A percentile compares a stretch with the other conserved stretches of the same genome.
These are phyloP conservation scores for Litsea cubeba DNA, from an alignment of 164 flowering plant genomes.

Conservation along the genomic window DNA sequence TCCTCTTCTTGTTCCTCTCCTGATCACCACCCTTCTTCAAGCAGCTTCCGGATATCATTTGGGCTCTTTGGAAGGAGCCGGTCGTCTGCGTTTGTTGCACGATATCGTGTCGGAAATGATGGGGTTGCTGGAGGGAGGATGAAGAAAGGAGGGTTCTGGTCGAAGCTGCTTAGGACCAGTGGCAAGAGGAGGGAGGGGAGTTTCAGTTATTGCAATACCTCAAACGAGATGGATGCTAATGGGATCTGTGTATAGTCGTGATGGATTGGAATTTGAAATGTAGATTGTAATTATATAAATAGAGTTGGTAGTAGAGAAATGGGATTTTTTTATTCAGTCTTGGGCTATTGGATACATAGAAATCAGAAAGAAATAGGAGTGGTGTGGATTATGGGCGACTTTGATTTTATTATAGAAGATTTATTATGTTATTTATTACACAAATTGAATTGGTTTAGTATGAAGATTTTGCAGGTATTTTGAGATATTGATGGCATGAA, in stretches of 20 bases:
- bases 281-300: too few relatives aligned
- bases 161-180: conserved; percentile 27
- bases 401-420: too few relatives aligned
- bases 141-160: conserved; percentile 59
- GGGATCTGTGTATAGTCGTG: background rate
- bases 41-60: conserved; percentile 15
- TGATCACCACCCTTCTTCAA: background rate
- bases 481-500: too few relatives aligned
- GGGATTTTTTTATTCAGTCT: too few relatives aligned
- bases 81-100: conserved; percentile 32
- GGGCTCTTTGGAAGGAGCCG: conserved; percentile 35
- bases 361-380: too few relatives aligned
- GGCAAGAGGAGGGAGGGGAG: conserved; percentile 20
- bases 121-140: conserved; percentile 2
- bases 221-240: conserved; percentile 4
- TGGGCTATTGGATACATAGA: too few relatives aligned
- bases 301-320: too few relatives aligned
- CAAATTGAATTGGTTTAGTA: too few relatives aligned
- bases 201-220: conserved; percentile 16
- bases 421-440: too few relatives aligned
- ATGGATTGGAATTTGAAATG: too few relatives aligned
- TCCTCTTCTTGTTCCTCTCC: conserved; percentile 4
- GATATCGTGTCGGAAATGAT: conserved; percentile 12
- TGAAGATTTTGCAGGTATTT: too few relatives aligned
- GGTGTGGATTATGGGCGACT: too few relatives aligned